Evolutionary conservation across 1,139 yeast species (phyloP), one percentile per base, ranked within the genome.

Genomic region (Lodderomyces elongisporus): DNA sequence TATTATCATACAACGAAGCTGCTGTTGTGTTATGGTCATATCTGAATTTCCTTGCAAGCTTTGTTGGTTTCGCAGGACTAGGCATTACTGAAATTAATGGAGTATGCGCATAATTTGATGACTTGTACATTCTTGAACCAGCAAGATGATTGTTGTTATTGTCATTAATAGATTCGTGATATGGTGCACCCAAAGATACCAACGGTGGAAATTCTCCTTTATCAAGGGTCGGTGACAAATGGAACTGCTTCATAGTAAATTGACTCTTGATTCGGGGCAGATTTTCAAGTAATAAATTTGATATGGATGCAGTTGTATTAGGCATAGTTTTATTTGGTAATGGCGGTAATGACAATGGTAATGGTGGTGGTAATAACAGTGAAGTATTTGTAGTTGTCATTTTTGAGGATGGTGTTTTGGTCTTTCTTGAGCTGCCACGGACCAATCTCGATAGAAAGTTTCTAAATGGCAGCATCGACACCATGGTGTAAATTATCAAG

Each of bases 161-260:
- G n/a, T n/a, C n/a, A n/a, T n/a, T n/a, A n/a, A n/a, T n/a, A n/a
- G n/a, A n/a, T n/a, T n/a, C n/a, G n/a, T n/a, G n/a, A n/a, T n/a
- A n/a, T n/a, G n/a, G n/a, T n/a, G n/a, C n/a, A n/a, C n/a, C n/a
- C n/a, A n/a, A n/a, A n/a, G n/a, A n/a, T n/a, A n/a, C n/a, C n/a
- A n/a, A n/a, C n/a, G 15, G 12, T 10, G 17, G 21, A 30, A 22
- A 23, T 25, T 25, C 28, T 23, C 28, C 31, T 22, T 33, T 27
- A 13, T 33, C 25, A 21, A 36, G 31, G 4, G 32, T 33, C 1
- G 43, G 43, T 0, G 39, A 32, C 31, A 39, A 32, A 34, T 39
- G 43, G 16, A 39, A 39, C 24, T 37, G 40, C 21, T 39, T 39
- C 39, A 39, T 39, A 8, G 38, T 31, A 20, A 39, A 39, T 26